Evolutionary conservation across 495 filamentous ascomycete genomes (phyloP).

Genomic region (Hypoxylon cercidicola): DNA sequence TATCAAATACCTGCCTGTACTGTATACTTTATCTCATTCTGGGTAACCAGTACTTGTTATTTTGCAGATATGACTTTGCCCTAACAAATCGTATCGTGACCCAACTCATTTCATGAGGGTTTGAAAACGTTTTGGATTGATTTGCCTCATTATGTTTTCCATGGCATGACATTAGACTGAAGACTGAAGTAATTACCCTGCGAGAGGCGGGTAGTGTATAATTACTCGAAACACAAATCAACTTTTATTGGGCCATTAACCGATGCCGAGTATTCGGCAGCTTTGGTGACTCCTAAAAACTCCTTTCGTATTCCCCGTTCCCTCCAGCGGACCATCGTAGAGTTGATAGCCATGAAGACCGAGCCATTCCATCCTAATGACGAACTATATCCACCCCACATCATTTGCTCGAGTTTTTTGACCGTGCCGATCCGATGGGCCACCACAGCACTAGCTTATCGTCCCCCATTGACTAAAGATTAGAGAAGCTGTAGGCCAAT

Average conservation of each 20-base stretch:
- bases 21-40: neutral
- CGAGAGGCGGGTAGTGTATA: conserved; percentile 14
- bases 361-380: conserved; percentile 28
- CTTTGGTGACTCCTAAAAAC: conserved; percentile 39
- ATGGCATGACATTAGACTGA: neutral
- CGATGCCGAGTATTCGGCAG: conserved; percentile 18
- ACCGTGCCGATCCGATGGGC: conserved; percentile 24
- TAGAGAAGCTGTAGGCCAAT: conserved; percentile 29
- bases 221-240: conserved; percentile 32
- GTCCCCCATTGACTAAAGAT: conserved; percentile 37
- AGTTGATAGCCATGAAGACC: conserved; percentile 32
- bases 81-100: neutral
- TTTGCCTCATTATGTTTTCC: no score
- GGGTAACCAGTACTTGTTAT: neutral
- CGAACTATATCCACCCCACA: conserved; percentile 25
- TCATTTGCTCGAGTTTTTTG: conserved; percentile 19
- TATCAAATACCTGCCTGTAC: neutral
- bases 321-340: conserved; percentile 28
- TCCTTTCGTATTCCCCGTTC: conserved; percentile 39
- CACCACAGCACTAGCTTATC: conserved; percentile 20
- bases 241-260: conserved; percentile 43
- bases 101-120: no score
- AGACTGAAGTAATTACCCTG: conserved; percentile 8
- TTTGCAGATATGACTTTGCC: neutral
- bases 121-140: no score